phyloP scores from a whole-genome alignment of 192 early-diverging fungal species.

The Coemansia reversa region DNA sequence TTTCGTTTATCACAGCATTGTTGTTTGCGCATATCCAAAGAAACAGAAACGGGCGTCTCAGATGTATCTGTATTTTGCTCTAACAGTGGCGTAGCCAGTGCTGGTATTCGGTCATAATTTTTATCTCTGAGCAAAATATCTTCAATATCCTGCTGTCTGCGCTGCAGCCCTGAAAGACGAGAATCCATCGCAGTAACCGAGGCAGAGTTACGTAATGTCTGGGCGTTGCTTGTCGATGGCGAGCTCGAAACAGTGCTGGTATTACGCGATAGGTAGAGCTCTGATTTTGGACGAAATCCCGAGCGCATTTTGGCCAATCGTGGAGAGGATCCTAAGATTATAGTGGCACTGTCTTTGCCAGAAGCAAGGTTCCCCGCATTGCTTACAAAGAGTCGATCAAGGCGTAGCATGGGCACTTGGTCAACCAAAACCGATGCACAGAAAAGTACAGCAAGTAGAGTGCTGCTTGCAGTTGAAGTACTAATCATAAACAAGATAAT shows the following conservation, averaged over 20 bases:
- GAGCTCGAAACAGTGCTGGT: constrained; percentile 8
- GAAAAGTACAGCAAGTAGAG: constrained; percentile 49
- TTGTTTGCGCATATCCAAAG: no score
- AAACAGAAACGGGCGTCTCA: no score
- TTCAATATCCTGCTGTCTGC: no score
- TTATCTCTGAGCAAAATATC: no score
- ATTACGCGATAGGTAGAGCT: constrained; percentile 20
- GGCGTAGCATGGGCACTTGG: constrained; percentile 24
- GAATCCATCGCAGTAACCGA: no score
- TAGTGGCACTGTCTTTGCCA: not conserved
- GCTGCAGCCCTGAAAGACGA: no score
- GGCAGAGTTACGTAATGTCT: not conserved
- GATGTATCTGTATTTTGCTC: no score
- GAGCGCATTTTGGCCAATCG: constrained; percentile 19
- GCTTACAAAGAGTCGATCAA: constrained; percentile 22
- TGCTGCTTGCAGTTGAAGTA: constrained; percentile 65
- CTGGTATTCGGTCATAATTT: no score
- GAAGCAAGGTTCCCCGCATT: not conserved
- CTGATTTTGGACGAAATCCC: constrained; percentile 20
- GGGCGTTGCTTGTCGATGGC: constrained; percentile 42
- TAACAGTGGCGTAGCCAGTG: no score
- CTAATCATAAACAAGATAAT: constrained; percentile 88
- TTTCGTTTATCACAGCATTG: no score
- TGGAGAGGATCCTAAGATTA: not conserved
- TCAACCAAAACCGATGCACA: constrained; percentile 46